Percentiles rank a stretch among this genome's conserved stretches.
Evolutionary conservation across 306 rosid species (phyloP).

Genomic region (Dalbergia cultrata): DNA sequence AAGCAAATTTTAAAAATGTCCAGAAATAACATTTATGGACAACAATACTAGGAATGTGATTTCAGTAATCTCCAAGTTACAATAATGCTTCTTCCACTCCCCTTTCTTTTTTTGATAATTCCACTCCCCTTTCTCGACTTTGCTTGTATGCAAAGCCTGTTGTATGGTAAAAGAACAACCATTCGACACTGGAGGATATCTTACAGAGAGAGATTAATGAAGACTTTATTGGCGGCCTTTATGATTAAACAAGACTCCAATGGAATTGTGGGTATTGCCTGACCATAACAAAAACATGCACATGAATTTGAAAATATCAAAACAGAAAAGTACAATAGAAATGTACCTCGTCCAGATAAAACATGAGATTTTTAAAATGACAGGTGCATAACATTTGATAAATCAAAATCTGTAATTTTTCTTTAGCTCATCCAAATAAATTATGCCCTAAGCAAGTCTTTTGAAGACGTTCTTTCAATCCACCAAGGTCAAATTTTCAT

Average conservation of each 20-base stretch:
- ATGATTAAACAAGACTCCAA: neutral
- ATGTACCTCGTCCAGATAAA: neutral
- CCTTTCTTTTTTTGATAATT: no score
- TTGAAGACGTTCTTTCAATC: neutral
- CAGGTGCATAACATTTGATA: neutral
- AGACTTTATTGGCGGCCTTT: neutral
- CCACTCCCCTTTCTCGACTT: constrained; percentile 33
- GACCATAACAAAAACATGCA: neutral
- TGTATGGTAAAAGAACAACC: constrained; percentile 23
- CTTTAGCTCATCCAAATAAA: neutral
- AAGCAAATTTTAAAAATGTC: no score
- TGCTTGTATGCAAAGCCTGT: constrained; percentile 46
- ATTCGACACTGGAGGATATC: neutral
- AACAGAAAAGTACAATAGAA: neutral
- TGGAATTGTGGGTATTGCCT: neutral
- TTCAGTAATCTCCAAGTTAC: constrained; percentile 11
- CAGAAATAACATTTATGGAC: no score
- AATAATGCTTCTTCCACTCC: constrained; percentile 27
- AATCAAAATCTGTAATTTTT: neutral
- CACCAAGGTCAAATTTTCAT: constrained; percentile 4
- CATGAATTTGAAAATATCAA: neutral
- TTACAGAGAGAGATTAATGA: neutral
- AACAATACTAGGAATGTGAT: no score
- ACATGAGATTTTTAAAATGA: neutral
- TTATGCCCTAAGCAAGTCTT: neutral